Percentiles rank a stretch among this genome's conserved stretches.
Evolutionary conservation across 2,329 filamentous ascomycete species (phyloP).

Genomic region (Aphanocladium album): DNA sequence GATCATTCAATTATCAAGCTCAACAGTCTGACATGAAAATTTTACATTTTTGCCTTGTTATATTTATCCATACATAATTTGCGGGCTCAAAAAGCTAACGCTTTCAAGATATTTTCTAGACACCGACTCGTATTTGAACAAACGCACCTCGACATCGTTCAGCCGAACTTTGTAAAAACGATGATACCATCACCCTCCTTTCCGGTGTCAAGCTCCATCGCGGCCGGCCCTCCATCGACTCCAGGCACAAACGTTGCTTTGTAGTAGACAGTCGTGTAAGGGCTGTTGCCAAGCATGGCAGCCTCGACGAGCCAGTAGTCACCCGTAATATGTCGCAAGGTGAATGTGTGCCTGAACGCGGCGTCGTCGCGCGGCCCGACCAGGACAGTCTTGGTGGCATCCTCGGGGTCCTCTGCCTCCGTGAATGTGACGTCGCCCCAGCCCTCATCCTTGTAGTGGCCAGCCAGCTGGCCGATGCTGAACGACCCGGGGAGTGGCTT

Average conservation of each 20-base stretch:
- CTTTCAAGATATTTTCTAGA: neutral
- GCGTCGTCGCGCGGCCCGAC: constrained; percentile 1
- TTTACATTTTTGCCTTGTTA: constrained; percentile 5
- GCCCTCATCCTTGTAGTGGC: constrained; percentile 5
- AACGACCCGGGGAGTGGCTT: constrained; percentile 1
- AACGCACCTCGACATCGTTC: neutral
- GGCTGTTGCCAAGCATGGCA: neutral
- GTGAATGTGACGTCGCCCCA: constrained; percentile 6
- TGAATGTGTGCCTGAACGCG: neutral
- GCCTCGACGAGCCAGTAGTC: constrained; percentile 8
- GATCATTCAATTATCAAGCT: constrained; percentile 56
- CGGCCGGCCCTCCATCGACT: constrained; percentile 1
- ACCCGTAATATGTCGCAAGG: constrained; percentile 9
- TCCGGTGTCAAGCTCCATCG: neutral
- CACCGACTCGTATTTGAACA: neutral
- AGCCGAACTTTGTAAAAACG: neutral
- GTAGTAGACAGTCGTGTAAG: neutral
- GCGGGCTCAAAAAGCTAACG: neutral
- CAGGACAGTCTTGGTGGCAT: neutral
- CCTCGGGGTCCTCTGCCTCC: neutral
- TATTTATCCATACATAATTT: neutral
- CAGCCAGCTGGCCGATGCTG: constrained; percentile 1
- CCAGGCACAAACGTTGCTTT: neutral
- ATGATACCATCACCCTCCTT: neutral
- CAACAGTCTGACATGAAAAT: constrained; percentile 52